phyloP scores from a whole-genome alignment of 331 rosid species.

The Saraca asoca region DNA sequence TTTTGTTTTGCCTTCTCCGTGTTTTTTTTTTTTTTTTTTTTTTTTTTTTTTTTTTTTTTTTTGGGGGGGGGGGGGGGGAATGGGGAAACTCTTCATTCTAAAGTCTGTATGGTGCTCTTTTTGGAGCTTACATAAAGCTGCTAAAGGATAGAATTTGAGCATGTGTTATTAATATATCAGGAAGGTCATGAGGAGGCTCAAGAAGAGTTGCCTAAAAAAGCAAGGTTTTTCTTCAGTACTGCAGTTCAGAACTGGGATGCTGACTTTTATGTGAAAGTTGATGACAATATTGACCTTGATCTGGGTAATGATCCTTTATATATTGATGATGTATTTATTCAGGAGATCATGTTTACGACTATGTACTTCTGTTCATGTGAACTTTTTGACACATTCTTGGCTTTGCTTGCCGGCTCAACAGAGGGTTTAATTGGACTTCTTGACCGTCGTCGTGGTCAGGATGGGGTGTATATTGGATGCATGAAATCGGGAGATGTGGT shows the following conservation, averaged over 20 bases:
- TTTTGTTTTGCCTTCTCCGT: no score
- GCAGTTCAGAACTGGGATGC: conserved; percentile 99
- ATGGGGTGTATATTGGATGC: conserved; percentile 87
- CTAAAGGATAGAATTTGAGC: conserved; percentile 31
- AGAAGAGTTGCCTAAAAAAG: conserved; percentile 90
- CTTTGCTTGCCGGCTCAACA: conserved; percentile 43
- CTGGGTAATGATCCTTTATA: conserved; percentile 58
- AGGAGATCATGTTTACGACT: conserved; percentile 25
- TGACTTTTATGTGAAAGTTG: conserved; percentile 92
- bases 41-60: no score
- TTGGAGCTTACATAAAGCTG: conserved; percentile 5
- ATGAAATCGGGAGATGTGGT: conserved; percentile 98
- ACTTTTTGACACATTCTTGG: conserved; percentile 32
- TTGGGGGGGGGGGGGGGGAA: no score
- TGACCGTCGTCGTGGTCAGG: conserved; percentile 86
- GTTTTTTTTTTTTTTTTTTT: no score
- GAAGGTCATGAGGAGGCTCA: conserved; percentile 99
- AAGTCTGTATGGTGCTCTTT: background rate
- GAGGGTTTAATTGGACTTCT: conserved; percentile 92
- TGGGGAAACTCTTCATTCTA: no score
- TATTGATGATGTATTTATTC: conserved; percentile 9
- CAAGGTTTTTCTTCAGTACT: conserved; percentile 80
- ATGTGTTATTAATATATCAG: conserved; percentile 47
- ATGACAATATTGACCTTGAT: conserved; percentile 75
- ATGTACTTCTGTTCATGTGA: background rate